A percentile compares a stretch with the other conserved stretches of the same genome.
phyloP scores from a whole-genome alignment of 2,329 filamentous ascomycete species.

The Pseudovirgaria hyperparasitica region DNA sequence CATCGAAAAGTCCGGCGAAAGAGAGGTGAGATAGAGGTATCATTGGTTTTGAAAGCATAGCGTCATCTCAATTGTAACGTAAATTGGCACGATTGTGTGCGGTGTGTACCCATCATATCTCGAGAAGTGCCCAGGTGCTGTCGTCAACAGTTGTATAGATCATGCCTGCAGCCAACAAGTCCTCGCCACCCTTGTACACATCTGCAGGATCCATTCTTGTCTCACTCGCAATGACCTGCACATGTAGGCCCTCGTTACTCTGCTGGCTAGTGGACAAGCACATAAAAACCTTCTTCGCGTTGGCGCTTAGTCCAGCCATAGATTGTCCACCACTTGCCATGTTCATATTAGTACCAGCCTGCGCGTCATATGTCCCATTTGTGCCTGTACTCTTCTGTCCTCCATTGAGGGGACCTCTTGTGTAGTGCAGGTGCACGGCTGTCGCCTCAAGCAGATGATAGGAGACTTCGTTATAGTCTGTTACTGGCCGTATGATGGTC shows the following conservation, averaged over 20 bases:
- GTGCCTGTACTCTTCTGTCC: slow-evolving; percentile 23
- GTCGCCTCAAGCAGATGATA: slow-evolving; percentile 87
- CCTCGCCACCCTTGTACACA: slow-evolving; percentile 66
- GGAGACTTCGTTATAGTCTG: slow-evolving; percentile 83
- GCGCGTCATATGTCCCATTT: slow-evolving; percentile 17
- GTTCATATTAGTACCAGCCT: slow-evolving; percentile 19
- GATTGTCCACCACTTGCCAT: slow-evolving; percentile 17
- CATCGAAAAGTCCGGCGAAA: no score
- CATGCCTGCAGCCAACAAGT: slow-evolving; percentile 58
- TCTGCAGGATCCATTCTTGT: slow-evolving; percentile 55
- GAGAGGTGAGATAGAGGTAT: no score
- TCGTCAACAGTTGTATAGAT: slow-evolving; percentile 92
- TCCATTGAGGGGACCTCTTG: slow-evolving; percentile 47
- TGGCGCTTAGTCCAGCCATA: slow-evolving; percentile 27
- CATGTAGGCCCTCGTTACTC: slow-evolving; percentile 71
- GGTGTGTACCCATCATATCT: no score
- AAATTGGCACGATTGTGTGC: no score
- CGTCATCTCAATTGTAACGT: no score
- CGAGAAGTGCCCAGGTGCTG: slow-evolving; percentile 77
- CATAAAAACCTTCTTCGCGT: slow-evolving; percentile 61
- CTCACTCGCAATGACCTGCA: slow-evolving; percentile 59
- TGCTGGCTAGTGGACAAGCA: slow-evolving; percentile 54
- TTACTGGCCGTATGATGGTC: slow-evolving; percentile 66
- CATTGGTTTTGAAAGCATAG: no score
- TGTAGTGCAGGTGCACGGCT: slow-evolving; percentile 75